phyloP scores from a whole-genome alignment of 495 filamentous ascomycete genomes.

The Penicillium bovifimosum region DNA sequence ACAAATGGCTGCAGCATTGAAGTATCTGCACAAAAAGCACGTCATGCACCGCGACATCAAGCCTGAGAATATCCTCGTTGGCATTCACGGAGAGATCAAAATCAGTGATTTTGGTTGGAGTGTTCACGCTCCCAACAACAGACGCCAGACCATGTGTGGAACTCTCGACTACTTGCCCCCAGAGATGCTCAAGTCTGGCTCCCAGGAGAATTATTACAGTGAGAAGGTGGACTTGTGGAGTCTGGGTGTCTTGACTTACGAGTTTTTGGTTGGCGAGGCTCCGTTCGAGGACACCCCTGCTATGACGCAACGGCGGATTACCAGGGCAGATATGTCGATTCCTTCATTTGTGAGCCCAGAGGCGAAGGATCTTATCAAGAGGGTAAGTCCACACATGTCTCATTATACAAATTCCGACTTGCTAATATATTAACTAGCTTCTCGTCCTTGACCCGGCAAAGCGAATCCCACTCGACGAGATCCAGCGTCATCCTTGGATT shows the following conservation, averaged over 20 bases:
- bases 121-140: conserved; percentile 93
- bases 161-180: conserved; percentile 96
- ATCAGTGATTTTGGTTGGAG: conserved; percentile 98
- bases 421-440: conserved; percentile 49
- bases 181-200: conserved; percentile 86
- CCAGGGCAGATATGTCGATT: conserved; percentile 84
- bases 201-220: conserved; percentile 77
- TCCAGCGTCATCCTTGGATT: conserved; percentile 93
- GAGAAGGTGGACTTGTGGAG: conserved; percentile 98
- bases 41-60: conserved; percentile 99
- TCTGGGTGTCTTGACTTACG: conserved; percentile 90
- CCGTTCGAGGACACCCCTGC: conserved; percentile 94
- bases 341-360: conserved; percentile 87
- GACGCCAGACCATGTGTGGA: conserved; percentile 92
- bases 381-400: conserved; percentile 46
- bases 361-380: conserved; percentile 87
- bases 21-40: conserved; percentile 94
- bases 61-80: conserved; percentile 96
- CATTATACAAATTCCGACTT: neutral
- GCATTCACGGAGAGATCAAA: conserved; percentile 97
- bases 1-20: conserved; percentile 94
- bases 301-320: conserved; percentile 91
- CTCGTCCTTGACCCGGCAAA: conserved; percentile 93
- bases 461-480: conserved; percentile 81
- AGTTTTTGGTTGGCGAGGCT: conserved; percentile 92